phyloP scores from a whole-genome alignment of 129 eudicot species.

The Pulicaria dysenterica region DNA sequence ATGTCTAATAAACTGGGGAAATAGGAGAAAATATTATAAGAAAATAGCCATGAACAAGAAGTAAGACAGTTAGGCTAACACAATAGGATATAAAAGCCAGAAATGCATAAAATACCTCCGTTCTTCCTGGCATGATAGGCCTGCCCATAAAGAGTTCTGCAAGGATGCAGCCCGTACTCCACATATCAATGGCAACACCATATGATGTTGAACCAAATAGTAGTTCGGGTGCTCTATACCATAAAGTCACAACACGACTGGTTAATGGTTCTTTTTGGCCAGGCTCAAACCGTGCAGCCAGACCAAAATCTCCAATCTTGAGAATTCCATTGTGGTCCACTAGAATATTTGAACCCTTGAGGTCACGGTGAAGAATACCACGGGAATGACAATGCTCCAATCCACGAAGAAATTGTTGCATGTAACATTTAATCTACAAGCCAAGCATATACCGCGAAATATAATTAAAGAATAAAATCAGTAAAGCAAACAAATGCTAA shows the following conservation, averaged over 20 bases:
- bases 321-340: conserved; percentile 70
- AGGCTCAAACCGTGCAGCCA: conserved; percentile 70
- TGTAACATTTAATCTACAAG: conserved; percentile 82
- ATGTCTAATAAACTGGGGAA: background rate
- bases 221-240: conserved; percentile 97
- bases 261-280: conserved; percentile 74
- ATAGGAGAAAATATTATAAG: background rate
- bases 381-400: conserved; percentile 88
- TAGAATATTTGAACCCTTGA: conserved; percentile 88
- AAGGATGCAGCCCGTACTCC: conserved; percentile 94
- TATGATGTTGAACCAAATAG: conserved; percentile 85
- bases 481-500: background rate
- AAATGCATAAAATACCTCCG: conserved; percentile 58
- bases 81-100: conserved; percentile 2
- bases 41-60: background rate
- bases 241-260: conserved; percentile 88
- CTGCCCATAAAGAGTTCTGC: conserved; percentile 86
- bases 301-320: conserved; percentile 90
- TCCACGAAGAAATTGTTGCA: conserved; percentile 79
- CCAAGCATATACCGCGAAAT: conserved; percentile 16
- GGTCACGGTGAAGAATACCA: conserved; percentile 87
- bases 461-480: background rate
- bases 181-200: conserved; percentile 83
- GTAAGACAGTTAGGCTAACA: background rate
- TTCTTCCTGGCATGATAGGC: conserved; percentile 97